Percentiles rank a stretch among this genome's conserved stretches.
Conservation (phyloP, 2,329 filamentous ascomycete species). For the Capronia americana region DNA sequence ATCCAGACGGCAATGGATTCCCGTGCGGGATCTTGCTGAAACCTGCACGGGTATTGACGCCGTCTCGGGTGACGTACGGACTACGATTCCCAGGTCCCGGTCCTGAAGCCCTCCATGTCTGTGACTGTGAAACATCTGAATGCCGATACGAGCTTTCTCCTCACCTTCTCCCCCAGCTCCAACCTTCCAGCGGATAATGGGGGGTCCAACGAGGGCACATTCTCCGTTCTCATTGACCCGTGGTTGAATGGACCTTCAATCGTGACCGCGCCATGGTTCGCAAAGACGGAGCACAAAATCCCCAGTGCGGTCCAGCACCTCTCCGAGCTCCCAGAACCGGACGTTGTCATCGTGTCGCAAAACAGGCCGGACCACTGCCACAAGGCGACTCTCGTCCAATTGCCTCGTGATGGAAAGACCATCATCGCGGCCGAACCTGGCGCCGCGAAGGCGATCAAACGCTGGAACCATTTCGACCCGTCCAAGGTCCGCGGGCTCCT, state of each 20-base stretch:
- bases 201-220: conserved; percentile 44
- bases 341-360: conserved; percentile 66
- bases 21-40: not conserved
- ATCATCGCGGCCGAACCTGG: conserved; percentile 70
- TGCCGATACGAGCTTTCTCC: conserved; percentile 45
- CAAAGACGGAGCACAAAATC: conserved; percentile 62
- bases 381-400: conserved; percentile 69
- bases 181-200: conserved; percentile 26
- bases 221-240: conserved; percentile 74
- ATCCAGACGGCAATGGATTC: not conserved
- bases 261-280: conserved; percentile 67
- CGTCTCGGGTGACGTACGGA: no score
- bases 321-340: conserved; percentile 59
- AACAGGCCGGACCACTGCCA: conserved; percentile 74
- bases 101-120: conserved; percentile 28
- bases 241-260: conserved; percentile 69
- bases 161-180: conserved; percentile 41
- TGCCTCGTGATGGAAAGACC: conserved; percentile 62
- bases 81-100: no score
- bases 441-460: conserved; percentile 68
- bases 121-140: conserved; percentile 40
- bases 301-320: conserved; percentile 65
- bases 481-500: conserved; percentile 52
- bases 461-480: conserved; percentile 72
- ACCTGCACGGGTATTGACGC: not conserved